Conservation (phyloP, 2,329 filamentous ascomycete genomes). For the Xylaria sp. region DNA sequence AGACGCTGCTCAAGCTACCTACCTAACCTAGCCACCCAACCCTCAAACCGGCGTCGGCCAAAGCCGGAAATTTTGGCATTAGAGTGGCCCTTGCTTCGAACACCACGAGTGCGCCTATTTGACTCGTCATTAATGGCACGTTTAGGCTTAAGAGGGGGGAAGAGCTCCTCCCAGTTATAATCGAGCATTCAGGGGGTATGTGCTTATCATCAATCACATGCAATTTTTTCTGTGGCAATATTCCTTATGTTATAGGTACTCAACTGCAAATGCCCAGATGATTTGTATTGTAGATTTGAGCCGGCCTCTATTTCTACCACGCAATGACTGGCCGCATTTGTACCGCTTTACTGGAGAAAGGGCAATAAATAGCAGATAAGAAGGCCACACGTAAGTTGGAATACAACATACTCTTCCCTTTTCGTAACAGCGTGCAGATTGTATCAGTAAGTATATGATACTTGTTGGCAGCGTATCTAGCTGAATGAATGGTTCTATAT, state of each 20-base stretch:
- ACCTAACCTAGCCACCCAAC: constrained; percentile 19
- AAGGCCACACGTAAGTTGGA: not conserved
- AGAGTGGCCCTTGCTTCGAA: not conserved
- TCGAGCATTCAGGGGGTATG: not conserved
- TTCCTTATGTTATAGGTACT: not conserved
- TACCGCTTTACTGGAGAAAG: not conserved
- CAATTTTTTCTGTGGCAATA: not conserved
- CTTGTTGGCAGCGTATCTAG: not conserved
- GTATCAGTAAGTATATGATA: not conserved
- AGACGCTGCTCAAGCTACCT: constrained; percentile 19
- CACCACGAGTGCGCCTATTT: not conserved
- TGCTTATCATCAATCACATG: not conserved
- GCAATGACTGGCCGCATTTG: not conserved
- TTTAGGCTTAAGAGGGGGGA: not conserved
- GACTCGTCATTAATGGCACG: not conserved
- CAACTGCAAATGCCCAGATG: not conserved
- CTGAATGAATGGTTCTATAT: not conserved
- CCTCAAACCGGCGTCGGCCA: constrained; percentile 25
- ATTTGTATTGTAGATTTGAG: not conserved
- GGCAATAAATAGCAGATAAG: not conserved
- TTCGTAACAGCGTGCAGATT: not conserved
- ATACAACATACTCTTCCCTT: not conserved
- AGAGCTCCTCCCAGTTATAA: not conserved
- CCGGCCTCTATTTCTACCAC: not conserved
- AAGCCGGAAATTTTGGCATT: constrained; percentile 21